phyloP scores from a whole-genome alignment of 257 asterid genomes.

The Solanum rostratum region DNA sequence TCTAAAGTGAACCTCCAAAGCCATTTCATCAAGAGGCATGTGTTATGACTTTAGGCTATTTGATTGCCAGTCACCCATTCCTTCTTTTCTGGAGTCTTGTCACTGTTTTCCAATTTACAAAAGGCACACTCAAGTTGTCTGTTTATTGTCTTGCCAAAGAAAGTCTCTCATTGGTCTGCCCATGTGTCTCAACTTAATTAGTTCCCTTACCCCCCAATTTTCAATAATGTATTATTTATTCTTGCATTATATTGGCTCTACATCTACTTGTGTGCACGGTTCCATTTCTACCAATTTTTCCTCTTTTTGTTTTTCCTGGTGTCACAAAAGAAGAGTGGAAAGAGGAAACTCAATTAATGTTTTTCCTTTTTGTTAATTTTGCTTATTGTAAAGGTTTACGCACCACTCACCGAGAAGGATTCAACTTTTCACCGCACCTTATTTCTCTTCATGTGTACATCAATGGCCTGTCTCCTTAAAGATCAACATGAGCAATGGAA shows the following conservation, averaged over 20 bases:
- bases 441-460: conserved; percentile 71
- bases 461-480: conserved; percentile 74
- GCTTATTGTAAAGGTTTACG: conserved; percentile 51
- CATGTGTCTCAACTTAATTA: background rate
- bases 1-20: background rate
- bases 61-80: background rate
- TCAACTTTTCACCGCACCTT: conserved; percentile 72
- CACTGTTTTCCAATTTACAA: background rate
- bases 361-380: background rate
- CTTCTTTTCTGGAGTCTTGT: background rate
- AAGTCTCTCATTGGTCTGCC: background rate
- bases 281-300: background rate
- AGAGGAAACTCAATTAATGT: background rate
- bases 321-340: background rate
- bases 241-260: background rate
- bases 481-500: conserved; percentile 96
- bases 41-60: background rate
- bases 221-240: background rate
- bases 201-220: background rate
- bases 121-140: background rate
- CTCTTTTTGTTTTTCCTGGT: background rate
- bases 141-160: background rate
- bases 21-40: background rate
- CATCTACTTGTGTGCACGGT: background rate
- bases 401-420: conserved; percentile 61